A percentile compares a stretch with the other conserved stretches of the same genome.
Evolutionary conservation across 805 yeast species (phyloP).

Genomic region (Cyberlindnera maclurae): DNA sequence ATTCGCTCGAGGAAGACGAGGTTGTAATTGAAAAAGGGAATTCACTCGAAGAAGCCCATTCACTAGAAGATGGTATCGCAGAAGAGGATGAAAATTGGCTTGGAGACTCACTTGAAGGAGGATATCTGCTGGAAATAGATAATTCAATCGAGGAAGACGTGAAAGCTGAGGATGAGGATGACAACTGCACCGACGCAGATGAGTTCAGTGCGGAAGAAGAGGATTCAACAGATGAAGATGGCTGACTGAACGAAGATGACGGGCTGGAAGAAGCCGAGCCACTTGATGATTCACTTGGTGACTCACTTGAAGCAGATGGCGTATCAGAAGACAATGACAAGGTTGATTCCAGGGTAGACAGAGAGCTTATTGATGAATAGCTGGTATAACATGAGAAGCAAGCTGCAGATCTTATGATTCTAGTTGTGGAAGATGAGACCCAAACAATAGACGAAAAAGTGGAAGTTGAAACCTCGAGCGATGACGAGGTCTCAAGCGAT

Average conservation of each 20-base stretch:
- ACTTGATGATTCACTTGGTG: neutral
- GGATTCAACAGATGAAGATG: neutral
- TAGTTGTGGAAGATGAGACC: neutral
- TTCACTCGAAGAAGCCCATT: too few species aligned
- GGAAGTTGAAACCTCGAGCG: neutral
- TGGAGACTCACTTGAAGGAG: neutral
- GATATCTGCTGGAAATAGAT: neutral
- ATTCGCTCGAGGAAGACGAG: too few species aligned
- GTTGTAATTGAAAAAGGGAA: too few species aligned
- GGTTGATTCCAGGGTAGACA: neutral
- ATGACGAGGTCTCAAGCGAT: neutral
- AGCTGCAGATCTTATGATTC: neutral
- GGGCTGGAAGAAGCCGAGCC: neutral
- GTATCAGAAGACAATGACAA: neutral
- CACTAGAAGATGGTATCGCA: neutral
- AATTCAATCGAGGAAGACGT: neutral
- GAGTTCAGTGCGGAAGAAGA: neutral
- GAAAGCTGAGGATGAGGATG: neutral
- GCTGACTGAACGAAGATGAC: neutral
- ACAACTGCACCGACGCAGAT: neutral
- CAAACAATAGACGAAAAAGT: neutral
- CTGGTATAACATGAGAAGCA: neutral
- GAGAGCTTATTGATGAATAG: neutral
- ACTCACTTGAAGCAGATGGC: neutral
- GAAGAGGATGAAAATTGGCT: neutral